Conservation (phyloP, 345 rosid species). For the Eucalyptus shirleyi region DNA sequence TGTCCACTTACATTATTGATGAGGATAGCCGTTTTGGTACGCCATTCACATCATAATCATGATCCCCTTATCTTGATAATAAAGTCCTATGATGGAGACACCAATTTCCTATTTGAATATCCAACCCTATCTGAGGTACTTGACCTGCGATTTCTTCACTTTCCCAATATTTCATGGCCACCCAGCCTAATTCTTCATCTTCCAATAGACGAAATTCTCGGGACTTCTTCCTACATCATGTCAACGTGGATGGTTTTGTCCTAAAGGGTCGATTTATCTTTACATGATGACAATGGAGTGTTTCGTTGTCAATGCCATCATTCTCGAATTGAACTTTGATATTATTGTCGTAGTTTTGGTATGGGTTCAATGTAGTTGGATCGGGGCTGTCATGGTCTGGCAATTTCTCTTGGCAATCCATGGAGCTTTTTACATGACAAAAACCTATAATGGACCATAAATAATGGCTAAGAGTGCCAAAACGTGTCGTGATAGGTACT, state of each 20-base stretch:
- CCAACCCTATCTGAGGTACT: not conserved
- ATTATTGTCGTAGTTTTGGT: not conserved
- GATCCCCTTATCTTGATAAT: not conserved
- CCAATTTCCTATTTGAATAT: not conserved
- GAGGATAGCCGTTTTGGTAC: not conserved
- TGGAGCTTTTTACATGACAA: not conserved
- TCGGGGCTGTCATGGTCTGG: not conserved
- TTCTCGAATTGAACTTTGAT: not conserved
- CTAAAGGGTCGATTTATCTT: not conserved
- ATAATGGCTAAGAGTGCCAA: not conserved
- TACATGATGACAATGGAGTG: not conserved
- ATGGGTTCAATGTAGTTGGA: not conserved
- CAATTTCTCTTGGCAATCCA: not conserved
- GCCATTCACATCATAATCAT: not conserved
- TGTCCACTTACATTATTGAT: not conserved
- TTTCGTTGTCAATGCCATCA: not conserved
- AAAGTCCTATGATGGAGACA: not conserved
- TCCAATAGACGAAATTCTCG: not conserved
- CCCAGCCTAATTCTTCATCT: not conserved
- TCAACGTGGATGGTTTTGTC: not conserved
- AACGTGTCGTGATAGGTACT: not conserved
- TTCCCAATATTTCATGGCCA: not conserved
- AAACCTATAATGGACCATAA: not conserved
- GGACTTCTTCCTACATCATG: not conserved
- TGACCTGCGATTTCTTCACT: not conserved